Conservation (phyloP, 192 early-diverging fungal genomes). For the Lobosporangium transversale region DNA sequence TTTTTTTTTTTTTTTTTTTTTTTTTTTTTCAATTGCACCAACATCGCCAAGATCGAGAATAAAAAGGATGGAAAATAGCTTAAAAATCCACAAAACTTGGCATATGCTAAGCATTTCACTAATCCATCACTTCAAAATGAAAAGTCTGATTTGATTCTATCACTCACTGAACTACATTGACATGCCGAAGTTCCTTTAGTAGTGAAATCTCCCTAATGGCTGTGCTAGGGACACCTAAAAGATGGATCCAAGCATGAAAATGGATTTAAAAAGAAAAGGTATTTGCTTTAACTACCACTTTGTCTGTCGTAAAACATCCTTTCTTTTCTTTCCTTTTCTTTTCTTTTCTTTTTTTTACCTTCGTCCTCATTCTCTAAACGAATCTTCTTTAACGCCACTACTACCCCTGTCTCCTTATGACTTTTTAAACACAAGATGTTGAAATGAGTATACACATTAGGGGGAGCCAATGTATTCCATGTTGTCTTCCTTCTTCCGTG, state of each 20-base stretch:
- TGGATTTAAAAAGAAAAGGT: background rate
- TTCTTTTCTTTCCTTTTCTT: background rate
- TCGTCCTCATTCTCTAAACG: slow-evolving; percentile 72
- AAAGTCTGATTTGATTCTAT: too few relatives aligned
- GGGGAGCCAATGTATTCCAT: background rate
- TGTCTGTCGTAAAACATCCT: background rate
- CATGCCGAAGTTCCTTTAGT: slow-evolving; percentile 77
- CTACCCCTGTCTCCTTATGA: slow-evolving; percentile 59
- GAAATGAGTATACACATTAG: background rate
- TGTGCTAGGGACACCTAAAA: slow-evolving; percentile 74
- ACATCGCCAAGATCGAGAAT: too few relatives aligned
- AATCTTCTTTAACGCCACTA: slow-evolving; percentile 85
- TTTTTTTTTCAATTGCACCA: background rate
- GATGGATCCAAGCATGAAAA: slow-evolving; percentile 36
- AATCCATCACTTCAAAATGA: too few relatives aligned
- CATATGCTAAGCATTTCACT: too few relatives aligned
- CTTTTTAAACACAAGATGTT: too few relatives aligned
- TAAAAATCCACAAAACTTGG: background rate
- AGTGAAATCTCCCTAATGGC: slow-evolving; percentile 83
- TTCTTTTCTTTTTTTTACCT: slow-evolving; percentile 10
- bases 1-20: too few relatives aligned
- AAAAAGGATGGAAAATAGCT: background rate
- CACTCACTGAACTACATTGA: slow-evolving; percentile 77
- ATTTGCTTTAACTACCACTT: background rate
- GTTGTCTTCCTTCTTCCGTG: background rate